Base-by-base conservation (phyloP, 768 basidiomycete genomes). In the Pleurotus sapidus region DNA sequence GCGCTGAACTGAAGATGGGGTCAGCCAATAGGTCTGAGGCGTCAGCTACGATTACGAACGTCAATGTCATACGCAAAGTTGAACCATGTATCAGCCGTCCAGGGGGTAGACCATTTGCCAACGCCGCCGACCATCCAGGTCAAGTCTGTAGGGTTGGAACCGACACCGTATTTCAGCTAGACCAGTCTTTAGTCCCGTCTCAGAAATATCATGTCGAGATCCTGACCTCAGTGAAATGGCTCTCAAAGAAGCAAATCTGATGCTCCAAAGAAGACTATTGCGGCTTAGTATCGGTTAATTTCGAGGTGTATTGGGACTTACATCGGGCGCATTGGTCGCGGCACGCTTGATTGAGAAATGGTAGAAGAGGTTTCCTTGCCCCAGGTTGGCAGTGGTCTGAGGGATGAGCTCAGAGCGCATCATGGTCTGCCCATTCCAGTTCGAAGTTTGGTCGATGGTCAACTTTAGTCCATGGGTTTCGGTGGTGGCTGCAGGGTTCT, bases 31-130 rank as follows among this genome's bases (percentile, higher is more conserved):
- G 25, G 3, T 34, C n/a, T 43, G 23, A 37, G 45, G 14, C 20
- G 11, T 14, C 23, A 12, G 18, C 14, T 30, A 30, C 15, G 43
- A 38, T 4, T 0, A 72, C 81, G 57, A 53, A 81, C 82, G 63
- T 86, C 71, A 63, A 85, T 84, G 59, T 86, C 84, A 61, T 86
- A 86, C 27, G 83, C 84, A 61, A 87, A 85, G 74, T 86, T 86
- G 71, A 77, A 83, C 83, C 83, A 87, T 48, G 75, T 77, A 38
- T 75, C 79, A 5, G 84, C 71, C 14, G 70, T 73, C 69, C 81
- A 81, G 1, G 79, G 72, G 1, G 77, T 76, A 49, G 75, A 71
- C 81, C 82, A 86, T 63, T 83, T 72, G 24, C 74, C 68, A 6
- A 71, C 64, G 25, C 76, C 72, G 9, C 65, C 60, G 18, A 83